Percentiles rank a stretch among this genome's conserved stretches.
phyloP scores from a whole-genome alignment of 2,329 filamentous ascomycete species.

The Apiospora pterosperma region DNA sequence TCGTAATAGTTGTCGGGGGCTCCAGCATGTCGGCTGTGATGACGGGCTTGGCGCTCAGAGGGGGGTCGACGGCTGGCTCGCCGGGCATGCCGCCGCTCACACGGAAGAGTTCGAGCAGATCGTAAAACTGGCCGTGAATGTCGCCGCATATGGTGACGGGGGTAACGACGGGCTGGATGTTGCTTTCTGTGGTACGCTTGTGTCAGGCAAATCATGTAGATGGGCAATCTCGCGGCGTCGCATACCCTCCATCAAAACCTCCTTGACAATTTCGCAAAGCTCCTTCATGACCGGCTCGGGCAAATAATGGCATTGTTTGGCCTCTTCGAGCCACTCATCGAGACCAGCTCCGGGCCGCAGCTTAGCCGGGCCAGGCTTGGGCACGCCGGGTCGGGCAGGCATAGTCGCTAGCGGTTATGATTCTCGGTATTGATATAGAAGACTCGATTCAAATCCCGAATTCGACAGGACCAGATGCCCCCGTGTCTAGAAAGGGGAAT shows the following conservation, averaged over 20 bases:
- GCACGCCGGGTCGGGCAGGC: constrained; percentile 43
- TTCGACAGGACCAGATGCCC: neutral
- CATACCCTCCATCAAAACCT: constrained; percentile 95
- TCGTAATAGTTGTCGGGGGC: constrained; percentile 82
- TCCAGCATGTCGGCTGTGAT: constrained; percentile 92
- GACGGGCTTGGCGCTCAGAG: constrained; percentile 65
- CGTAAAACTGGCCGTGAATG: constrained; percentile 98
- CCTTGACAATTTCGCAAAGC: constrained; percentile 97
- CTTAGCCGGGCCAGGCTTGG: constrained; percentile 87
- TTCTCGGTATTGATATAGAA: neutral
- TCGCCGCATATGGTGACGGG: constrained; percentile 97
- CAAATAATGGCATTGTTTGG: constrained; percentile 95
- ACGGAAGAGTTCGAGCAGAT: constrained; percentile 92
- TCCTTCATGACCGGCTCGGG: constrained; percentile 98
- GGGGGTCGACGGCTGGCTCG: constrained; percentile 66
- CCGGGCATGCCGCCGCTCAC: constrained; percentile 96
- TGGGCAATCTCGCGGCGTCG: constrained; percentile 1
- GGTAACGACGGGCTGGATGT: constrained; percentile 96
- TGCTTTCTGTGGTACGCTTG: constrained; percentile 68
- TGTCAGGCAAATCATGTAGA: neutral
- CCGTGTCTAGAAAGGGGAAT: neutral
- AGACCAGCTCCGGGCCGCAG: constrained; percentile 79
- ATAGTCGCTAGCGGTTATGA: neutral
- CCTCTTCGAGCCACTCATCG: constrained; percentile 95
- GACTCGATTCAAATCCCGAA: neutral